These are phyloP conservation scores for Ogataea trehalophila DNA, from an alignment of 805 yeast species.

Conservation along the genomic window DNA sequence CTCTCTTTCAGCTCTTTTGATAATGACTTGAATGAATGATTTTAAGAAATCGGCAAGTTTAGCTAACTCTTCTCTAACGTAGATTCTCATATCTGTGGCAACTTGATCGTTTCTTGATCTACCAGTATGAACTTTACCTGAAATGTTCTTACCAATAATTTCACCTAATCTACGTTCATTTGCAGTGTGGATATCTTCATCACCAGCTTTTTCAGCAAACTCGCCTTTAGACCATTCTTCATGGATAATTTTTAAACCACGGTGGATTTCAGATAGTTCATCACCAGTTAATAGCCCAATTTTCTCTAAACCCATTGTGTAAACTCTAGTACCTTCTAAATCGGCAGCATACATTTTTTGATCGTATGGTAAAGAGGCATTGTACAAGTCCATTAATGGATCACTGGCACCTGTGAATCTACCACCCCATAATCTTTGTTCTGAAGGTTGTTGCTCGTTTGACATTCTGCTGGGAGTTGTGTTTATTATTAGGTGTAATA, in stretches of 20 bases:
- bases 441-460: constrained; percentile 48
- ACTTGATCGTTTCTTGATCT: constrained; percentile 98
- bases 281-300: constrained; percentile 66
- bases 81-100: constrained; percentile 97
- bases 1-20: constrained; percentile 76
- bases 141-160: constrained; percentile 84
- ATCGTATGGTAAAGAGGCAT: constrained; percentile 95
- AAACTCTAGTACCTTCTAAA: constrained; percentile 88
- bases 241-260: constrained; percentile 68
- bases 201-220: constrained; percentile 79
- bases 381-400: constrained; percentile 95
- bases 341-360: constrained; percentile 93
- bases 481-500: background rate
- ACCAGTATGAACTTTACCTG: constrained; percentile 99
- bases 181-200: constrained; percentile 98
- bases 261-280: constrained; percentile 77
- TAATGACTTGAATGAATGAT: constrained; percentile 60
- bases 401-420: constrained; percentile 96
- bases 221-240: constrained; percentile 73
- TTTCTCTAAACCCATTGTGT: constrained; percentile 81
- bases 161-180: constrained; percentile 98
- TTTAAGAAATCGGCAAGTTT: constrained; percentile 53
- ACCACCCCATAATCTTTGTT: constrained; percentile 93
- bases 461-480: constrained; percentile 22
- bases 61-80: constrained; percentile 75